Base-by-base conservation (phyloP, 345 rosid species). In the Sisymbrium irio region DNA sequence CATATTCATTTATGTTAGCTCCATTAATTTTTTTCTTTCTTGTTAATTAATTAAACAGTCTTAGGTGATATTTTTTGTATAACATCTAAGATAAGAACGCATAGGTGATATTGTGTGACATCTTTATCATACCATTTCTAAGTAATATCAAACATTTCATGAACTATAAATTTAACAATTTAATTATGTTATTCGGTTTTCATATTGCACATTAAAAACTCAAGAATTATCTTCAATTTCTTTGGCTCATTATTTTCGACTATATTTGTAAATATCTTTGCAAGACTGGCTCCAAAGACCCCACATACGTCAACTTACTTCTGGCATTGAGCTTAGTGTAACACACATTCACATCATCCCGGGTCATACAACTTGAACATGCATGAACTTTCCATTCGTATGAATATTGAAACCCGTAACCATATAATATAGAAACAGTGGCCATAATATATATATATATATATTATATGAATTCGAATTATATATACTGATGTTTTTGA, bases 301-400 rank as follows among this genome's bases (percentile, higher is more conserved):
- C 64, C 64, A 67, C 22, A 17, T 49, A 18, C 22, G 51, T 46
- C 25, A 47, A 47, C 13, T 46, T 19, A 9, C 27, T 9, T 46
- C 13, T 46, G 51, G 51, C 20, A 46, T 17, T 18, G 51, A 46
- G 51, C 56, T 19, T 19, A 56, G 11, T 33, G 74, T 47, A 46
- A 39, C 17, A 47, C 59, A 60, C 60, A 69, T 69, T 45, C 46
- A 60, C 60, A 71, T 32, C 36, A 14, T 33, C 57, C 46, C 46
- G 33, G 10, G 28, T 22, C 66, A 33, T 40, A 14, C 33, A 46
- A 45, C 44, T 17, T 15, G 45, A 58, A n/a, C 25, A 44, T 9
- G 54, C 17, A 44, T 33, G 7, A 45, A 58, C 14, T 44, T 69
- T 47, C 11, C 55, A 49, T 49, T 49, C n/a, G 55, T 49, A 49